Evolutionary conservation across 2,329 filamentous ascomycete species (phyloP).

Genomic region (Ophiostoma sp.): DNA sequence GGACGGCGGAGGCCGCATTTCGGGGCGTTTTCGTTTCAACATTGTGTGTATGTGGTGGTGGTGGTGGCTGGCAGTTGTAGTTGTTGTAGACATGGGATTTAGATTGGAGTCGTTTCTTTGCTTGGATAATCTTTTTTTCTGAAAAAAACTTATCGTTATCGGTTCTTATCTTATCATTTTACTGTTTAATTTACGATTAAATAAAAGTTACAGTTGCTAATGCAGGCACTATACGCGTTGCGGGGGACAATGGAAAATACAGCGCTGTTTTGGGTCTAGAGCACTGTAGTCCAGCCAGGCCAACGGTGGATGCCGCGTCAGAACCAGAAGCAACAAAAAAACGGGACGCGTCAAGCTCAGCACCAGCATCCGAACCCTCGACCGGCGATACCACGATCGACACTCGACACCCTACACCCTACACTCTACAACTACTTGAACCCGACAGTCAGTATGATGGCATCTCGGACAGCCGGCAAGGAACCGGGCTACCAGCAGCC

Average conservation of each 20-base stretch:
- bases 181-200: background rate
- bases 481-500: conserved; percentile 32
- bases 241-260: conserved; percentile 6
- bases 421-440: too few relatives aligned
- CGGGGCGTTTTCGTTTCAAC: conserved; percentile 54
- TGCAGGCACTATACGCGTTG: conserved; percentile 28
- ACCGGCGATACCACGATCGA: background rate
- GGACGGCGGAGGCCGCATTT: conserved; percentile 38
- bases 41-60: conserved; percentile 29
- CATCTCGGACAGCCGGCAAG: conserved; percentile 27
- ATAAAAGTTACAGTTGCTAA: conserved; percentile 15
- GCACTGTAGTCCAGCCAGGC: background rate
- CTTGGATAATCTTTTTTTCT: background rate
- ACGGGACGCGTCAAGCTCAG: conserved; percentile 3
- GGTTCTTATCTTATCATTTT: conserved; percentile 13
- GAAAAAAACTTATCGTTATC: conserved; percentile 16
- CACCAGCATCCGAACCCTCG: background rate
- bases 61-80: background rate
- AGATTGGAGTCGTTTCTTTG: background rate
- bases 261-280: background rate
- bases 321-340: background rate
- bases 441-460: conserved; percentile 26
- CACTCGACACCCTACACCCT: background rate
- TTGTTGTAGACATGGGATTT: background rate
- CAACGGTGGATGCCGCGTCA: conserved; percentile 10